Evolutionary conservation across 306 rosid species (phyloP).

Genomic region (Glycine latifolia): DNA sequence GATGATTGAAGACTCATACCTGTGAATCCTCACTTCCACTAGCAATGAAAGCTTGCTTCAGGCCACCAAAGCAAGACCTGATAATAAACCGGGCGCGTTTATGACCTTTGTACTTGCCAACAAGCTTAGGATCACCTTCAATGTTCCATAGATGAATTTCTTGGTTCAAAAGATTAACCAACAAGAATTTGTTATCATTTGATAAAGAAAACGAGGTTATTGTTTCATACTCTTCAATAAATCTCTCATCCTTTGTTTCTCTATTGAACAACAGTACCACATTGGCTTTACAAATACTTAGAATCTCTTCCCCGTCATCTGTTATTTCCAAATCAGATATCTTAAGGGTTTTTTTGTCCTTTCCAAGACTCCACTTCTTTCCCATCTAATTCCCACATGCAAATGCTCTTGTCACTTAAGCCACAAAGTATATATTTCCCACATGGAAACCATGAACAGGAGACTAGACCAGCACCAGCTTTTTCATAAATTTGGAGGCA

Average conservation of each 20-base stretch:
- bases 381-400: slow-evolving; percentile 95
- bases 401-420: slow-evolving; percentile 87
- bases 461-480: slow-evolving; percentile 70
- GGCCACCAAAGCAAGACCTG: slow-evolving; percentile 97
- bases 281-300: slow-evolving; percentile 76
- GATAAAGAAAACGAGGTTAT: slow-evolving; percentile 89
- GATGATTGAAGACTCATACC: slow-evolving; percentile 61
- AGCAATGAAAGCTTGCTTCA: slow-evolving; percentile 86
- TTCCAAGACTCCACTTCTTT: slow-evolving; percentile 95
- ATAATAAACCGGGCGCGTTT: slow-evolving; percentile 80
- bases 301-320: slow-evolving; percentile 72
- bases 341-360: slow-evolving; percentile 78
- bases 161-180: slow-evolving; percentile 89
- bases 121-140: slow-evolving; percentile 70
- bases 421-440: slow-evolving; percentile 87
- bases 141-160: slow-evolving; percentile 97
- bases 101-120: slow-evolving; percentile 84
- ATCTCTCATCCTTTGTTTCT: slow-evolving; percentile 78
- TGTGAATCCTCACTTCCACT: slow-evolving; percentile 99
- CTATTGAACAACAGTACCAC: slow-evolving; percentile 75
- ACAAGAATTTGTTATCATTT: slow-evolving; percentile 76
- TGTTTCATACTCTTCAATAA: slow-evolving; percentile 78
- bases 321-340: slow-evolving; percentile 92
- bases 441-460: slow-evolving; percentile 94
- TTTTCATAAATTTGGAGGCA: slow-evolving; percentile 90